Evolutionary conservation across 805 yeast species (phyloP).

Genomic region (Cyberlindnera euphorbiae): DNA sequence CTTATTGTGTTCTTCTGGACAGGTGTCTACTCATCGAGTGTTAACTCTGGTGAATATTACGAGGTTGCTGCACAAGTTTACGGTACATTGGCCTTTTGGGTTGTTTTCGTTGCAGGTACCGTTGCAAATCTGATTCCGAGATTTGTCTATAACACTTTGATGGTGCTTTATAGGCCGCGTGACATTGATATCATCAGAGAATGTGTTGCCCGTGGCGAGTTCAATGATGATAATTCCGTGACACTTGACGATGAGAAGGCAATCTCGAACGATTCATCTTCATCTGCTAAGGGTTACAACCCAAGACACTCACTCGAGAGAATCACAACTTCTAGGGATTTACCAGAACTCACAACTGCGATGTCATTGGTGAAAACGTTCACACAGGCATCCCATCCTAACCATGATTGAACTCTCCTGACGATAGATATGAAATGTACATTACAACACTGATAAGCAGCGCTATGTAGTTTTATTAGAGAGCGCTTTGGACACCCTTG

Average conservation of each 20-base stretch:
- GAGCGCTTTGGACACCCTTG: slow-evolving; percentile 32
- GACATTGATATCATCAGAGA: slow-evolving; percentile 70
- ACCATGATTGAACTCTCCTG: not conserved
- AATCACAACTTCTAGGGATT: slow-evolving; percentile 12
- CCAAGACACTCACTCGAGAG: slow-evolving; percentile 14
- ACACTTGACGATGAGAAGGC: slow-evolving; percentile 12
- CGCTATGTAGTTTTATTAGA: no score
- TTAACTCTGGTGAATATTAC: slow-evolving; percentile 52
- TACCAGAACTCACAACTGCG: slow-evolving; percentile 17
- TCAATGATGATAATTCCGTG: slow-evolving; percentile 31
- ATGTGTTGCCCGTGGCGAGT: slow-evolving; percentile 59
- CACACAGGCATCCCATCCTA: slow-evolving; percentile 3
- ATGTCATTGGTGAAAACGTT: slow-evolving; percentile 15
- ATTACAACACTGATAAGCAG: no score
- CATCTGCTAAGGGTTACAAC: not conserved
- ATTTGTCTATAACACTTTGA: slow-evolving; percentile 48
- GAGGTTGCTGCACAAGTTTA: slow-evolving; percentile 59
- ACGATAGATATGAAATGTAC: not conserved
- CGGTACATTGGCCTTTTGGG: slow-evolving; percentile 63
- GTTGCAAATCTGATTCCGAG: slow-evolving; percentile 62
- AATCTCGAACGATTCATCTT: slow-evolving; percentile 8
- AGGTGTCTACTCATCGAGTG: slow-evolving; percentile 64
- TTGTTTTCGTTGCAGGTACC: slow-evolving; percentile 55
- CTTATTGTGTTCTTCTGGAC: slow-evolving; percentile 68
- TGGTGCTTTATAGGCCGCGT: slow-evolving; percentile 50